Evolutionary conservation across 225 moss, liverwort and hornwort genomes (phyloP).

Genomic region (Rhytidiadelphus loreus): DNA sequence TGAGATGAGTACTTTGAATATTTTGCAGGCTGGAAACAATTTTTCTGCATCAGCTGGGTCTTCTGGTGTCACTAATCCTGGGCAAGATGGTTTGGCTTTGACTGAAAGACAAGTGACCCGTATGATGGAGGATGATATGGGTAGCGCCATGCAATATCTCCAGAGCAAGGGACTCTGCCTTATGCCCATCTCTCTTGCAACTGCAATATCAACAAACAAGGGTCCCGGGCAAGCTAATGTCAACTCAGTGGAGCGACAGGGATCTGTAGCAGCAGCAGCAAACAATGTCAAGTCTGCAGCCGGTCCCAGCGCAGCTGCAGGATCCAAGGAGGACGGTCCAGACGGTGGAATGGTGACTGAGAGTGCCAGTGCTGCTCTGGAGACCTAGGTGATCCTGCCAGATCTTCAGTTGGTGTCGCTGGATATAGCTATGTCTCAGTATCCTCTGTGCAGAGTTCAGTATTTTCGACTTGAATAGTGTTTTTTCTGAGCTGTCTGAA

Average conservation of each 20-base stretch:
- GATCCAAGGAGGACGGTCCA: constrained; percentile 24
- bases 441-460: constrained; percentile 43
- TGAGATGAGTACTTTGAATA: neutral
- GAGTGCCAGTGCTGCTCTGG: constrained; percentile 9
- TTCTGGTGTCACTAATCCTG: constrained; percentile 47
- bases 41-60: constrained; percentile 60
- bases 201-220: constrained; percentile 78
- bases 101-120: constrained; percentile 93
- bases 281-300: constrained; percentile 23
- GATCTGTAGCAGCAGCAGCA: constrained; percentile 2
- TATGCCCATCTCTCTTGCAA: constrained; percentile 95
- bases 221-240: constrained; percentile 17
- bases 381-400: constrained; percentile 17
- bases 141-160: constrained; percentile 94
- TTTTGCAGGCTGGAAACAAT: constrained; percentile 65
- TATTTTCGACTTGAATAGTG: constrained; percentile 32
- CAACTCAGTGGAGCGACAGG: constrained; percentile 22
- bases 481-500: constrained; percentile 23
- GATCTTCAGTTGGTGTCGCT: constrained; percentile 25
- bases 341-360: constrained; percentile 23
- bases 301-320: constrained; percentile 12
- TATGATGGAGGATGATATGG: constrained; percentile 99
- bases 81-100: constrained; percentile 77
- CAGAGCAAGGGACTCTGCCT: constrained; percentile 97
- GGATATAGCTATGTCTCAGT: constrained; percentile 31